Base-by-base conservation (phyloP, 345 rosid species). In the Dovyalis caffra region DNA sequence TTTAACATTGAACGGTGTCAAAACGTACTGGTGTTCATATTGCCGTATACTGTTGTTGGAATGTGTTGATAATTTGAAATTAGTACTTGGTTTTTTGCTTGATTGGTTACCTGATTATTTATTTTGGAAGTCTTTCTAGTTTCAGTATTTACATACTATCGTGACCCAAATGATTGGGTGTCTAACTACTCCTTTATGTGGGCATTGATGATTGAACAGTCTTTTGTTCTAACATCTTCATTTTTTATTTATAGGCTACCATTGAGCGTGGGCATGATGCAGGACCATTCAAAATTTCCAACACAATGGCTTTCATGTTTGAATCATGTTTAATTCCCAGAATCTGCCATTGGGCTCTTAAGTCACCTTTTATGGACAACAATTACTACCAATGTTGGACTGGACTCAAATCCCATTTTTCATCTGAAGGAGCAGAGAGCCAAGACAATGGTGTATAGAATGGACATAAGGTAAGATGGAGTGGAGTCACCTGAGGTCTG, bases 271-370 rank as follows among this genome's bases (percentile, higher is more conserved):
- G 88, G 74, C 86, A 87, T 34, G 87, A 92, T 66, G 88, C 89
- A 69, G 88, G 84, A 35, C 97, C 98, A 0, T 75, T 75, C 33
- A 90, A 81, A 81, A 86, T 95, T 72, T 85, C 86, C 0, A 84
- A 90, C 64, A 92, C 99, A 33, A 87, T 95, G 97, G 97, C 97
- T 14, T 95, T 95, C 85, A 95, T 95, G 99, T 91, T 95, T 6
- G 97, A 95, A 78, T 91, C 99, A 15, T 90, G 88, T 75, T 86
- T 95, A 72, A 87, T 92, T 49, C 99, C 99, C 32, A 88, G 93
- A 81, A 85, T 92, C 84, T 91, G 98, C 72, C 86, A 76, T 6
- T 92, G 98, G 97, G 98, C 91, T 35, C 87, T 92, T 4, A 87
- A 95, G 72, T 92, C 99, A 57, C 87, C 93, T 56, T 83, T 51